phyloP scores from a whole-genome alignment of 163 green algal species.

The Chloroidium sp. region DNA sequence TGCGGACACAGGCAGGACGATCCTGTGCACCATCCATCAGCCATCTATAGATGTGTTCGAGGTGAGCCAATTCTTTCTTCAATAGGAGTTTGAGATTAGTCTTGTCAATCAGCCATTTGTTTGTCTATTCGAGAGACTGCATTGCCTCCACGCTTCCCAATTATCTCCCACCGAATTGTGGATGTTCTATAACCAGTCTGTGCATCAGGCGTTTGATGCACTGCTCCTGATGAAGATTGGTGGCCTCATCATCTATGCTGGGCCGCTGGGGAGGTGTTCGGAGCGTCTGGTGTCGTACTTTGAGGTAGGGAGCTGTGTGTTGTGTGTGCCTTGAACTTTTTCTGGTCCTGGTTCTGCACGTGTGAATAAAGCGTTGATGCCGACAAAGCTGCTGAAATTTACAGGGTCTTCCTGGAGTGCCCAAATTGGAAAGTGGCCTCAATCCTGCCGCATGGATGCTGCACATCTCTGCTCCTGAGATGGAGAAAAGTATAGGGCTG shows the following conservation, averaged over 20 bases:
- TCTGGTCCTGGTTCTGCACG: no score
- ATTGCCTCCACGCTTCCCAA: no score
- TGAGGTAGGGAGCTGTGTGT: not conserved
- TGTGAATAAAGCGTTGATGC: no score
- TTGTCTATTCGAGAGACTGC: no score
- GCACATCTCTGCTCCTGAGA: constrained; percentile 21
- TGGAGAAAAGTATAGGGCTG: constrained; percentile 24
- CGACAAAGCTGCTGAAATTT: not conserved
- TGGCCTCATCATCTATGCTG: constrained; percentile 27
- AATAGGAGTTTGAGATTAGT: constrained; percentile 8
- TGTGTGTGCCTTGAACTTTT: no score
- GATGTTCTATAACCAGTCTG: no score
- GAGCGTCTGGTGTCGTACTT: constrained; percentile 15
- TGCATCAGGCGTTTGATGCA: constrained; percentile 33
- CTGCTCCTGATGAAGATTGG: constrained; percentile 37
- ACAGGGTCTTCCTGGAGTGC: constrained; percentile 22
- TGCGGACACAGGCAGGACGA: constrained; percentile 24
- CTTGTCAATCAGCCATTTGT: no score
- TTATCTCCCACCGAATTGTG: no score
- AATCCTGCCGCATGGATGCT: constrained; percentile 37
- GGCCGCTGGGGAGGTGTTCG: constrained; percentile 8
- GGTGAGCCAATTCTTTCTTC: constrained; percentile 8
- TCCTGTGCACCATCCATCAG: constrained; percentile 36
- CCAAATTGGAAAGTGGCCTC: constrained; percentile 16
- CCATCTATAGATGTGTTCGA: constrained; percentile 44